Evolutionary conservation across 2,329 filamentous ascomycete genomes (phyloP).

Genomic region (Penicillium sp.): DNA sequence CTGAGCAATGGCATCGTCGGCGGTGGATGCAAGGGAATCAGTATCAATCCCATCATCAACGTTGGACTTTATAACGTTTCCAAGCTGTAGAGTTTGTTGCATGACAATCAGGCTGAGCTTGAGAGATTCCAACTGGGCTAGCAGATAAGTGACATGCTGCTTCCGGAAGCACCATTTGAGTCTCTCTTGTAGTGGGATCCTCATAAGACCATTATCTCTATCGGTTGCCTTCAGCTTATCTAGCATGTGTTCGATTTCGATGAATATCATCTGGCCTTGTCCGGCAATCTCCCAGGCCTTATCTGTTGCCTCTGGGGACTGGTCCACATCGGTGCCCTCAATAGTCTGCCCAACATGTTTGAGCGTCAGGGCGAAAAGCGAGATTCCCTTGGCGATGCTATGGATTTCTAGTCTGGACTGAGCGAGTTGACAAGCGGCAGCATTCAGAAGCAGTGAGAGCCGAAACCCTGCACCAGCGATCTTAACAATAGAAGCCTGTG

Average conservation of each 20-base stretch:
- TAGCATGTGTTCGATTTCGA: slow-evolving; percentile 45
- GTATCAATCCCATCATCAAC: slow-evolving; percentile 15
- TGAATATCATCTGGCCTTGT: slow-evolving; percentile 40
- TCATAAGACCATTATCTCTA: slow-evolving; percentile 22
- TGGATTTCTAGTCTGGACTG: slow-evolving; percentile 42
- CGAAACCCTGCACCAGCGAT: slow-evolving; percentile 37
- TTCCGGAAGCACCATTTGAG: slow-evolving; percentile 44
- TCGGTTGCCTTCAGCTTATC: slow-evolving; percentile 33
- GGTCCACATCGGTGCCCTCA: slow-evolving; percentile 30
- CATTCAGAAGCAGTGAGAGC: slow-evolving; percentile 43
- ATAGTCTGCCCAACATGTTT: slow-evolving; percentile 39
- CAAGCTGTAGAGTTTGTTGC: slow-evolving; percentile 40
- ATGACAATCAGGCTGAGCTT: slow-evolving; percentile 43
- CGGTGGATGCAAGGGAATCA: slow-evolving; percentile 6
- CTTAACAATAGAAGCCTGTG: slow-evolving; percentile 22
- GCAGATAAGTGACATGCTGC: slow-evolving; percentile 42
- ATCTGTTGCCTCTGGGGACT: slow-evolving; percentile 33
- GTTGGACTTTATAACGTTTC: slow-evolving; percentile 30
- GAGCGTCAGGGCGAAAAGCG: slow-evolving; percentile 40
- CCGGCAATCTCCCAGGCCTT: slow-evolving; percentile 39
- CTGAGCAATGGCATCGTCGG: slow-evolving; percentile 36
- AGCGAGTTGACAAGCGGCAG: slow-evolving; percentile 42
- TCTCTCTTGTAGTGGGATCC: slow-evolving; percentile 34
- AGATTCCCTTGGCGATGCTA: slow-evolving; percentile 42
- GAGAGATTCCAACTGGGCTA: slow-evolving; percentile 43